A percentile compares a stretch with the other conserved stretches of the same genome.
Evolutionary conservation across 495 filamentous ascomycete genomes (phyloP).

Genomic region (Niebla homalea): DNA sequence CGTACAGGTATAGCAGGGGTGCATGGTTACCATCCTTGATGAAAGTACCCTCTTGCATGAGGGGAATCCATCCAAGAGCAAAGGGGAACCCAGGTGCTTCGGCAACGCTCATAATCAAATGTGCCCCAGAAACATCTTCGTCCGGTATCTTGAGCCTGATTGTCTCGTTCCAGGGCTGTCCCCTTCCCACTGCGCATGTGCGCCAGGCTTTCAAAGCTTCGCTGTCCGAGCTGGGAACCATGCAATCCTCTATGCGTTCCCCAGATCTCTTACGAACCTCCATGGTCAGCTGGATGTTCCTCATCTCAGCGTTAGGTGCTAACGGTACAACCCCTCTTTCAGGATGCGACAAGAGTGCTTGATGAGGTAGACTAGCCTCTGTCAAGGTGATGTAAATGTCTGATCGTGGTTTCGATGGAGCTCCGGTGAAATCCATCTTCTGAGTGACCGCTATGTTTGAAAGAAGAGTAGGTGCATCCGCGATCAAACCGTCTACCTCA

Average conservation of each 20-base stretch:
- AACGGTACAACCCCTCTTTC: conserved; percentile 62
- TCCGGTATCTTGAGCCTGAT: conserved; percentile 69
- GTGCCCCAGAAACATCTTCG: conserved; percentile 67
- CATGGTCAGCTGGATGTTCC: conserved; percentile 75
- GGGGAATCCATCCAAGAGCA: conserved; percentile 79
- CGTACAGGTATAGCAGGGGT: conserved; percentile 73
- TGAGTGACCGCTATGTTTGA: conserved; percentile 65
- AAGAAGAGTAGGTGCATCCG: conserved; percentile 75
- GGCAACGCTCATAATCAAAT: conserved; percentile 79
- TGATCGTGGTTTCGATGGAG: conserved; percentile 71
- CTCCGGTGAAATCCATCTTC: conserved; percentile 91
- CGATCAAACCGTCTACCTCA: conserved; percentile 68
- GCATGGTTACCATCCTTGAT: conserved; percentile 74
- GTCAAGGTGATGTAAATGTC: conserved; percentile 88
- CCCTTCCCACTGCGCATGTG: conserved; percentile 64
- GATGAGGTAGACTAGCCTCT: conserved; percentile 57
- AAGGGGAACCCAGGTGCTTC: conserved; percentile 78
- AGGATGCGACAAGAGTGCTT: conserved; percentile 68
- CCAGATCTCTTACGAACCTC: conserved; percentile 70
- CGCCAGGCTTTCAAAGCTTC: conserved; percentile 70
- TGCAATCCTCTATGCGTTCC: conserved; percentile 71
- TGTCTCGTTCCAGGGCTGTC: conserved; percentile 74
- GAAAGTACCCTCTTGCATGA: conserved; percentile 89
- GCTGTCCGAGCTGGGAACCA: conserved; percentile 73
- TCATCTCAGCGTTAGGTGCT: conserved; percentile 43